Base-by-base conservation (phyloP, 2,329 filamentous ascomycete species). In the Paraconiothyrium brasiliense region DNA sequence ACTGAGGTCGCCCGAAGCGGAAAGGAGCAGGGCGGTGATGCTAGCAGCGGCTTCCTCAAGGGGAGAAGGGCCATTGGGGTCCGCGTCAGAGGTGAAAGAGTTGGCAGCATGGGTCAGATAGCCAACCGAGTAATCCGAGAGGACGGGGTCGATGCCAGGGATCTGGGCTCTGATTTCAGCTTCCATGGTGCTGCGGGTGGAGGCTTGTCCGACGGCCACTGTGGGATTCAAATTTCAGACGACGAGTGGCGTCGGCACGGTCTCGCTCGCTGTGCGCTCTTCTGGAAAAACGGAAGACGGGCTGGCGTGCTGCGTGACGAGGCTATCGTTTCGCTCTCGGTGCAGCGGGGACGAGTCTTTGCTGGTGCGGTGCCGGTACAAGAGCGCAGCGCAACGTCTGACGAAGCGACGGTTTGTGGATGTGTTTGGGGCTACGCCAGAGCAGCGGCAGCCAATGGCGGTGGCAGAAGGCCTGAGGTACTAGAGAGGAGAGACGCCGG, bases 91-190 rank as follows among this genome's bases (percentile, higher is more conserved):
- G 63, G 89, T 85, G 84, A 92, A 97, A 55, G 91, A 85, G 67
- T 90, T 94, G 51, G 94, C 95, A 52, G 95, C 95, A 84, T 99
- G 94, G 74, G 89, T 93, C 71, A 99, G 85, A 78, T 98, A 99
- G 60, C 95, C 95, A 67, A 93, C 92, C 47, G 93, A 95, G 81
- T 97, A 97, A 81, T 97, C 92, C 52, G 93, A 94, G 69, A 97
- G 84, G 65, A 97, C 86, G 61, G 91, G 92, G 81, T 97, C 94
- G 70, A 97, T 92, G 75, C 91, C 90, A 64, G 93, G 93, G 70
- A 97, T 87, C 70, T 93, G 88, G 64, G 90, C 84, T 82, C 90
- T 91, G 77, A 97, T 93, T 82, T 97, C 92, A 74, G 91, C 85
- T 80, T 97, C 93, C 93, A 97, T 97, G 66, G 63, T 80, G 46